These are phyloP conservation scores for Cubamyces lactineus DNA, from an alignment of 768 basidiomycete genomes.

Conservation along the genomic window DNA sequence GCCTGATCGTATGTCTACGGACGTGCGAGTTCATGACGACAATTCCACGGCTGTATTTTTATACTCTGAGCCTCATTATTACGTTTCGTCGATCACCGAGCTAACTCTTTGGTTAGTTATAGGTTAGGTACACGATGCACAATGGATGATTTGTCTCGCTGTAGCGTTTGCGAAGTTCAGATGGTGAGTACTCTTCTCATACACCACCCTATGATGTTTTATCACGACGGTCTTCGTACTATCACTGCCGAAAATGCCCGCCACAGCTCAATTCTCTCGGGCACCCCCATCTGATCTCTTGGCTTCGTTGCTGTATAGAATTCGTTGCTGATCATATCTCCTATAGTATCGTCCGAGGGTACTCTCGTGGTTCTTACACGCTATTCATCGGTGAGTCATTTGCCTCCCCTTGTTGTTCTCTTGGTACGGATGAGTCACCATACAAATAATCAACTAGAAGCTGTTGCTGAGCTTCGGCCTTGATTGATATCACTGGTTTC, in stretches of 20 bases:
- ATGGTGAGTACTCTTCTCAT: slow-evolving; percentile 41
- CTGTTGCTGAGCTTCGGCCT: slow-evolving; percentile 80
- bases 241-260: slow-evolving; percentile 86
- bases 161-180: neutral
- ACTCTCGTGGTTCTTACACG: neutral
- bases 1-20: slow-evolving; percentile 59
- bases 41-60: slow-evolving; percentile 83
- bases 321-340: slow-evolving; percentile 6
- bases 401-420: neutral
- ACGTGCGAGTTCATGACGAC: slow-evolving; percentile 59
- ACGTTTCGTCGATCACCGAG: neutral
- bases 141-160: neutral
- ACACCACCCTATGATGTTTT: slow-evolving; percentile 59
- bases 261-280: slow-evolving; percentile 85
- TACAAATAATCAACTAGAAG: slow-evolving; percentile 83
- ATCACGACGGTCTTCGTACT: slow-evolving; percentile 95
- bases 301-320: slow-evolving; percentile 8
- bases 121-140: neutral
- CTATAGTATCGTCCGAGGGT: neutral
- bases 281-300: slow-evolving; percentile 72
- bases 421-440: slow-evolving; percentile 46
- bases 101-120: neutral
- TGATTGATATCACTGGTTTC: slow-evolving; percentile 48
- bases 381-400: too few species aligned
- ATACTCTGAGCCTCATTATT: slow-evolving; percentile 50